phyloP scores from a whole-genome alignment of 805 yeast species.

The Pichia membranifaciens region DNA sequence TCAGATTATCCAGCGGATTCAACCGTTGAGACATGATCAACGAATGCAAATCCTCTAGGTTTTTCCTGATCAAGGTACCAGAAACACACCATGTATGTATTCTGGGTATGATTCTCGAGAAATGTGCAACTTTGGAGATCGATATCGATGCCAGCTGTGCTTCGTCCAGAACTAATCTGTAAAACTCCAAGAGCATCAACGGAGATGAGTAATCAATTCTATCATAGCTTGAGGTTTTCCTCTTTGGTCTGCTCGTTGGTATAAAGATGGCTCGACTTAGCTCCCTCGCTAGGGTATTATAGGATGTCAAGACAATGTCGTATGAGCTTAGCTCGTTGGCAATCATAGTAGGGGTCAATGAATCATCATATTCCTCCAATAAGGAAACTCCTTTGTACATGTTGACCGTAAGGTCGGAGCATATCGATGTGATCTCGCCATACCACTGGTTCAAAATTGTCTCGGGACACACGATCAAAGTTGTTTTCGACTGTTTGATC shows the following conservation, averaged over 20 bases:
- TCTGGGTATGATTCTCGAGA: conserved; percentile 74
- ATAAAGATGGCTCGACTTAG: conserved; percentile 73
- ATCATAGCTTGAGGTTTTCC: conserved; percentile 33
- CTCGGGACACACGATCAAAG: conserved; percentile 81
- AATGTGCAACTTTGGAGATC: conserved; percentile 69
- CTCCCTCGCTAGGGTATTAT: conserved; percentile 64
- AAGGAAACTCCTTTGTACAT: conserved; percentile 54
- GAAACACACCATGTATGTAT: conserved; percentile 96
- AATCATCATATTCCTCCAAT: conserved; percentile 25
- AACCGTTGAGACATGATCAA: conserved; percentile 60
- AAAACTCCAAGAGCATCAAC: conserved; percentile 71
- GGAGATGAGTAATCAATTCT: conserved; percentile 70
- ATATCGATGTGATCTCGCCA: conserved; percentile 54
- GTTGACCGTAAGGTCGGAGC: conserved; percentile 56
- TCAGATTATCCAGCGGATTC: conserved; percentile 50
- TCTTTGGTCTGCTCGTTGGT: conserved; percentile 46
- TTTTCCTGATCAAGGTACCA: conserved; percentile 81
- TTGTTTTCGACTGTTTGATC: conserved; percentile 54
- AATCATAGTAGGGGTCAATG: conserved; percentile 30
- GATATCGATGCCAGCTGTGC: conserved; percentile 86
- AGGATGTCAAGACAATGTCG: conserved; percentile 81
- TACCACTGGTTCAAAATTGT: conserved; percentile 84
- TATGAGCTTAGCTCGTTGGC: conserved; percentile 51
- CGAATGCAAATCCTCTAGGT: conserved; percentile 63
- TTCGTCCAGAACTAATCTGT: conserved; percentile 89